Evolutionary conservation across 352 stramenopile genomes (phyloP), one percentile per base, ranked within the genome.

Genomic region (Pythium sp.): DNA sequence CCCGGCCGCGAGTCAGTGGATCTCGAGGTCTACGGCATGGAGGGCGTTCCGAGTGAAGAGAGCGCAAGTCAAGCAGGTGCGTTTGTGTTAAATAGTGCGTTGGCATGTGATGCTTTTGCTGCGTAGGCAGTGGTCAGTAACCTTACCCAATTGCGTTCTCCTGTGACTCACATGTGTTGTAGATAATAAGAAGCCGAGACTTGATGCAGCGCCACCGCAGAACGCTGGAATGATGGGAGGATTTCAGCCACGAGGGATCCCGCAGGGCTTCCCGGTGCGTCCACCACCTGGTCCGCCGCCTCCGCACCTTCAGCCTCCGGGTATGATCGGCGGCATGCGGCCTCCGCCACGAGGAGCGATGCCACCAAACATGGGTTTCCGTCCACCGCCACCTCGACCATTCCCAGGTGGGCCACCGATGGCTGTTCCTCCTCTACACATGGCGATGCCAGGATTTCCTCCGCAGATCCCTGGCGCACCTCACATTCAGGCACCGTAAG

Each of bases 11-110:
- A 95, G 47, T 93, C 84, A 56, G 75, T 88, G 6, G 87, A 96
- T 0, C 67, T 95, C 1, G 90, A 97, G 67, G 89, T 97, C 43
- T 97, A 95, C 65, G 91, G 91, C 71, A 96, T 97, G 86, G 84
- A 96, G 74, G 89, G 89, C 41, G 81, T 95, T 8, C 88, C 88
- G 46, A 79, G 76, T 65, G 79, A 89, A 70, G 26, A 34, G 30
- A 67, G 34, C 30, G 65, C 56, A 11, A 24, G 22, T 56, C 62
- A 49, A 71, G 30, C 73, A 73, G 59, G 57, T 72, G 43, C 34
- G 67, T 76, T 53, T 61, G 55, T 56, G 53, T 78, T 46, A 14
- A 57, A 63, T 49, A 32, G 5, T 56, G 3, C 59, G 61, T 26
- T 24, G 43, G 22, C 9, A 22, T 65, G 36, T 49, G 41, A 51